These are phyloP conservation scores for Candida ficus DNA, from an alignment of 805 yeast genomes.

Conservation along the genomic window DNA sequence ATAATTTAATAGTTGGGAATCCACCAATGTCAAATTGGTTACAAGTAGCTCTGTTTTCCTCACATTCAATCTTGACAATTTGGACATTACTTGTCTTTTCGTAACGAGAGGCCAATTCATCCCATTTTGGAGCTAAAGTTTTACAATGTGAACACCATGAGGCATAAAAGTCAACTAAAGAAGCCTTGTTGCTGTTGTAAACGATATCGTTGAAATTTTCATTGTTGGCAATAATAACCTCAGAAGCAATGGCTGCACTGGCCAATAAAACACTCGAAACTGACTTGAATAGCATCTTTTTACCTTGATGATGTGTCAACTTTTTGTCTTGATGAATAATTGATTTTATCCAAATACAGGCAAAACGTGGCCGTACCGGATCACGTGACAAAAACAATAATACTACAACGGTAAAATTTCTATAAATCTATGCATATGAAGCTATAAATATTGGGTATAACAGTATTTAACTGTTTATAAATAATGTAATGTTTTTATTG, in stretches of 20 bases:
- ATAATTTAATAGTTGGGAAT: slow-evolving; percentile 87
- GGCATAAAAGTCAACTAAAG: slow-evolving; percentile 86
- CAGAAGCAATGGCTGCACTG: neutral
- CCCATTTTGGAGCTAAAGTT: slow-evolving; percentile 81
- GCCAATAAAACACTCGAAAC: slow-evolving; percentile 1
- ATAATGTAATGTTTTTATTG: too few species aligned
- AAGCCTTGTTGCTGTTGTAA: slow-evolving; percentile 57
- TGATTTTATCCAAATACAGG: neutral
- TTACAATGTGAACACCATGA: slow-evolving; percentile 98
- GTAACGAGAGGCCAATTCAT: slow-evolving; percentile 71
- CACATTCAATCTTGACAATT: slow-evolving; percentile 86
- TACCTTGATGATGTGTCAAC: too few species aligned
- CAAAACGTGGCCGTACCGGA: neutral
- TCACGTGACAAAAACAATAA: neutral
- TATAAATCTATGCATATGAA: too few species aligned
- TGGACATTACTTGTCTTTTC: slow-evolving; percentile 50
- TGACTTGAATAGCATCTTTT: slow-evolving; percentile 4
- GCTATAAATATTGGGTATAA: too few species aligned
- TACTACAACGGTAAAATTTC: too few species aligned
- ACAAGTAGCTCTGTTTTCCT: slow-evolving; percentile 76
- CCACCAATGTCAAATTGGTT: slow-evolving; percentile 68
- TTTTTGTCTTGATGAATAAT: too few species aligned
- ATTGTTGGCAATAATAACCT: slow-evolving; percentile 40
- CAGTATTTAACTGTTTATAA: too few species aligned
- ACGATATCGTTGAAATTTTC: slow-evolving; percentile 51